phyloP scores from a whole-genome alignment of 164 flowering plant species.

The Vitis riparia region DNA sequence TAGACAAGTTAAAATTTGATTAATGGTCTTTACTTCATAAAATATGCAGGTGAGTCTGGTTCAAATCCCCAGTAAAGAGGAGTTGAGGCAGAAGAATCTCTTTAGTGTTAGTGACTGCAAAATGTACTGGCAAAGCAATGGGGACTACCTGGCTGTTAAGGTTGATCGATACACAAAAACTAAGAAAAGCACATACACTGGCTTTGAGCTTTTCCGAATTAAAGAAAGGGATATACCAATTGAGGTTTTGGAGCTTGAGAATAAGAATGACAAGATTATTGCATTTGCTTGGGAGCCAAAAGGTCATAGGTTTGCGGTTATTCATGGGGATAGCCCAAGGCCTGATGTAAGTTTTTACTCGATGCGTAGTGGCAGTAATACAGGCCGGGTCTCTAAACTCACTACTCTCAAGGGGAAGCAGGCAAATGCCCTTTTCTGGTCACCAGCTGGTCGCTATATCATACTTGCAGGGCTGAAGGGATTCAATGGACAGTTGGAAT shows the following conservation, averaged over 20 bases:
- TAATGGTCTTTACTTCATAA: not conserved
- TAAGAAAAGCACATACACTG: slow-evolving; percentile 93
- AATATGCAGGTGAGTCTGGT: slow-evolving; percentile 69
- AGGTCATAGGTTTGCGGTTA: slow-evolving; percentile 95
- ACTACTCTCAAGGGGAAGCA: slow-evolving; percentile 88
- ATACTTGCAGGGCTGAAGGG: slow-evolving; percentile 90
- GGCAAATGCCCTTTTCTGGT: slow-evolving; percentile 98
- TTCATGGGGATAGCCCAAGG: slow-evolving; percentile 89
- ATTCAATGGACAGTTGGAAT: slow-evolving; percentile 90
- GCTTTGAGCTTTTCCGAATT: slow-evolving; percentile 96
- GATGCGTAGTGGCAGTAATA: slow-evolving; percentile 56
- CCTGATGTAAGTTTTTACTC: slow-evolving; percentile 89
- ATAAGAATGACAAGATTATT: slow-evolving; percentile 93
- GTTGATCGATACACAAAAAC: slow-evolving; percentile 94
- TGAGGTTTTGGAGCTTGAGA: slow-evolving; percentile 97
- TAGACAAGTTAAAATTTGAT: not conserved
- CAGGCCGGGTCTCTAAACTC: slow-evolving; percentile 78
- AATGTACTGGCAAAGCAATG: slow-evolving; percentile 99
- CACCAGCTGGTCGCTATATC: slow-evolving; percentile 81
- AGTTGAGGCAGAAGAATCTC: slow-evolving; percentile 93
- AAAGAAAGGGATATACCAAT: slow-evolving; percentile 95
- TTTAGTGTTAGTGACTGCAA: slow-evolving; percentile 99
- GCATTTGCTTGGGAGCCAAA: slow-evolving; percentile 99
- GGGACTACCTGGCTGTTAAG: slow-evolving; percentile 96
- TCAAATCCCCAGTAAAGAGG: slow-evolving; percentile 89